Percentiles rank a stretch among this genome's conserved stretches.
Conservation (phyloP, 192 early-diverging fungal genomes). For the Coemansia javaensis region DNA sequence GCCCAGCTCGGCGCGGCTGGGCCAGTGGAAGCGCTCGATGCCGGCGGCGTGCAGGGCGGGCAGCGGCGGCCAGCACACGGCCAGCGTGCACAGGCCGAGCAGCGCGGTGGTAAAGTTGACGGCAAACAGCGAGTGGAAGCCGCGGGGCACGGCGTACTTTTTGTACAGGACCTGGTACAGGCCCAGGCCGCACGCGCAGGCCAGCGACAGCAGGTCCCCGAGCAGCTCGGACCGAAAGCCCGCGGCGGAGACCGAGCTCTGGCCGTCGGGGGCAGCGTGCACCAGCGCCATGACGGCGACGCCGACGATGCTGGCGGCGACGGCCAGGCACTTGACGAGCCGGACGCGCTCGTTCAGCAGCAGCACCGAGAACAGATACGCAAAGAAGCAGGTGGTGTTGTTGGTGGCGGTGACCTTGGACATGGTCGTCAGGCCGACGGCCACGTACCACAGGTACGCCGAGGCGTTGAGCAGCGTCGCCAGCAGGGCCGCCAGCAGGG, state of each 20-base stretch:
- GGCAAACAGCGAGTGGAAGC: slow-evolving; percentile 62
- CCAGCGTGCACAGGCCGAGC: slow-evolving; percentile 64
- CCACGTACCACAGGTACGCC: slow-evolving; percentile 76
- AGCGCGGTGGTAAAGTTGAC: slow-evolving; percentile 66
- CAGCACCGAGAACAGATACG: slow-evolving; percentile 72
- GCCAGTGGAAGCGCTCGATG: slow-evolving; percentile 66
- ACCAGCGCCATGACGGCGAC: slow-evolving; percentile 62
- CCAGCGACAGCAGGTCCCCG: slow-evolving; percentile 59
- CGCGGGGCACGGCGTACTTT: slow-evolving; percentile 58
- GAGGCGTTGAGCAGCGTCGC: slow-evolving; percentile 60
- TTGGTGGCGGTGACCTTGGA: slow-evolving; percentile 76
- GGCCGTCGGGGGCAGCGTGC: slow-evolving; percentile 15
- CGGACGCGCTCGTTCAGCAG: slow-evolving; percentile 64
- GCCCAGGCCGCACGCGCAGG: slow-evolving; percentile 66
- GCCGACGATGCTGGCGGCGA: slow-evolving; percentile 63
- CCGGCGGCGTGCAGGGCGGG: slow-evolving; percentile 61
- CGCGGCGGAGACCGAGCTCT: slow-evolving; percentile 1
- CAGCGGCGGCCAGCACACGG: slow-evolving; percentile 67
- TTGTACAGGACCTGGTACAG: slow-evolving; percentile 80
- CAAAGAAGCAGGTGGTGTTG: slow-evolving; percentile 80
- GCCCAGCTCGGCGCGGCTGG: slow-evolving; percentile 49
- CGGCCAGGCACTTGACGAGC: slow-evolving; percentile 57
- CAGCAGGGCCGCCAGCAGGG: slow-evolving; percentile 33
- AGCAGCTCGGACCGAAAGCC: slow-evolving; percentile 22
- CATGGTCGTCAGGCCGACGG: slow-evolving; percentile 67